Evolutionary conservation across 1,284 basidiomycete species (phyloP).

Genomic region (Sanghuangporus weigelae): DNA sequence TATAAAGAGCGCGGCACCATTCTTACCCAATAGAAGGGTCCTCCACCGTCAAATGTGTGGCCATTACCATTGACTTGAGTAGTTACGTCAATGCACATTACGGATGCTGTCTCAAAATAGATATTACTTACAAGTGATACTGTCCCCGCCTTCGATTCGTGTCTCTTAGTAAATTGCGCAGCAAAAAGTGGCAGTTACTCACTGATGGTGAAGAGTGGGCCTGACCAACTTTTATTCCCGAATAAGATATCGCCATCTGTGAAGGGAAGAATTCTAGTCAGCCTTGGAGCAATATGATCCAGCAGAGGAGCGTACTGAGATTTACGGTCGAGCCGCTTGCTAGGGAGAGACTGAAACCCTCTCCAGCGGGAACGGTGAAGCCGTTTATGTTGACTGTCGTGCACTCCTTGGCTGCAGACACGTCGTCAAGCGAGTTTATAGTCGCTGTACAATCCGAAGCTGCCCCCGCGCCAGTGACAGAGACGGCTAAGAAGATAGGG

Average conservation of each 20-base stretch:
- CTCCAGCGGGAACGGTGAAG: constrained; percentile 35
- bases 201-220: constrained; percentile 30
- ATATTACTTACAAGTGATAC: constrained; percentile 25
- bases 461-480: constrained; percentile 1
- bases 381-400: constrained; percentile 43
- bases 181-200: not conserved
- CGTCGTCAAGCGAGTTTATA: constrained; percentile 39
- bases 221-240: constrained; percentile 30
- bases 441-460: constrained; percentile 33
- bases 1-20: not conserved
- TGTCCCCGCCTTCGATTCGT: constrained; percentile 22
- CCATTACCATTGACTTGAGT: constrained; percentile 35
- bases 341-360: constrained; percentile 28
- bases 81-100: not conserved
- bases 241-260: constrained; percentile 30
- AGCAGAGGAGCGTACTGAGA: constrained; percentile 31
- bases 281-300: not conserved
- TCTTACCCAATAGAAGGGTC: constrained; percentile 34
- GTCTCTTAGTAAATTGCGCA: not conserved
- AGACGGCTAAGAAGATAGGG: not conserved
- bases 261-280: not conserved
- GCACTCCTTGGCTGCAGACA: constrained; percentile 38
- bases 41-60: constrained; percentile 36
- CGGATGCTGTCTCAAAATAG: not conserved
- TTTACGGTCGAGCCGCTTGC: constrained; percentile 27